Percentiles rank a stretch among this genome's conserved stretches.
Conservation (phyloP, 2,329 filamentous ascomycete genomes). For the Endocalyx cinctus region DNA sequence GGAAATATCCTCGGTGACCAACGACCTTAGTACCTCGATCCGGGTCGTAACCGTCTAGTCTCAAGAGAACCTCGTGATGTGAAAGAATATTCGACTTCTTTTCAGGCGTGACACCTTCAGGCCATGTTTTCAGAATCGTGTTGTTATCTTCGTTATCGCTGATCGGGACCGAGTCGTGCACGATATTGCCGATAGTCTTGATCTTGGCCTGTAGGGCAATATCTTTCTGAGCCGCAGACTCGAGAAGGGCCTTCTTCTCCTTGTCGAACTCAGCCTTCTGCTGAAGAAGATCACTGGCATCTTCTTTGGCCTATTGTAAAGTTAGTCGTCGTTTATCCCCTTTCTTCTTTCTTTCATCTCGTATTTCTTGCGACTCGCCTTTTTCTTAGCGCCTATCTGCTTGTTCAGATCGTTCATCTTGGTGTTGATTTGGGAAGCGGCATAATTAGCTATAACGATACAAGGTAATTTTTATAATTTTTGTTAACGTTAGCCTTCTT, state of each 20-base stretch:
- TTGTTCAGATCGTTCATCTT: slow-evolving; percentile 88
- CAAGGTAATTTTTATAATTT: neutral
- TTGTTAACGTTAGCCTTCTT: slow-evolving; percentile 7
- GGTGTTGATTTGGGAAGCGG: slow-evolving; percentile 72
- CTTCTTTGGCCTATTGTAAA: slow-evolving; percentile 68
- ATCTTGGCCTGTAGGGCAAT: slow-evolving; percentile 69
- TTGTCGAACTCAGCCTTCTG: slow-evolving; percentile 75
- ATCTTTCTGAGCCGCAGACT: slow-evolving; percentile 72
- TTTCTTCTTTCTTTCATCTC: too few relatives aligned
- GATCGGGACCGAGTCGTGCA: slow-evolving; percentile 63
- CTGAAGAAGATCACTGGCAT: slow-evolving; percentile 72
- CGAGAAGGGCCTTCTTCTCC: slow-evolving; percentile 75
- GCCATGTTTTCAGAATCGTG: slow-evolving; percentile 72
- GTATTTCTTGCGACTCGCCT: slow-evolving; percentile 58
- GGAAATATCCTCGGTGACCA: slow-evolving; percentile 89
- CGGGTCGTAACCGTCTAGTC: slow-evolving; percentile 87
- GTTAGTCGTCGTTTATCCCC: too few relatives aligned
- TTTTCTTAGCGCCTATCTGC: slow-evolving; percentile 87
- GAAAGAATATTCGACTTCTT: slow-evolving; percentile 71
- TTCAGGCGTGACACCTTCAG: slow-evolving; percentile 67
- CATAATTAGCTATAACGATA: slow-evolving; percentile 65
- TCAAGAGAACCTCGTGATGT: slow-evolving; percentile 88
- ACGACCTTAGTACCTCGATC: slow-evolving; percentile 92
- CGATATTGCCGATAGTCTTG: slow-evolving; percentile 82
- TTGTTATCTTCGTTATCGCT: slow-evolving; percentile 66